These are phyloP conservation scores for Lachnellula hyalina DNA, from an alignment of 2,329 filamentous ascomycete species.

Conservation along the genomic window DNA sequence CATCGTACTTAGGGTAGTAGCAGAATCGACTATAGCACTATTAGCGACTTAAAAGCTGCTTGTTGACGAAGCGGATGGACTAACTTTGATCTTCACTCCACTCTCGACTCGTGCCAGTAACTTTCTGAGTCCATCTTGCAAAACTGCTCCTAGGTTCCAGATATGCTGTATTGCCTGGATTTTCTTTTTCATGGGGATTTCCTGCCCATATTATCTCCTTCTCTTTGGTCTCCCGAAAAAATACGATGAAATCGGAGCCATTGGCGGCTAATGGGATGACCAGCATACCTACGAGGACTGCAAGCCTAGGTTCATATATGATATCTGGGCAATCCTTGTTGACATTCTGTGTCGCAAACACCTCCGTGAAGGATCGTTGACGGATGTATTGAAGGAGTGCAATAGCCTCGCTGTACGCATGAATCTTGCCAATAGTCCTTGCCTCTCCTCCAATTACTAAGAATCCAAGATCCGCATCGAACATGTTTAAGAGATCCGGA, in stretches of 20 bases:
- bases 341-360: conserved; percentile 15
- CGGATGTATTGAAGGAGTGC: conserved; percentile 19
- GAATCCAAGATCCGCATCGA: conserved; percentile 21
- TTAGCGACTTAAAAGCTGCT: neutral
- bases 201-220: conserved; percentile 22
- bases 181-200: conserved; percentile 19
- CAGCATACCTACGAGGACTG: conserved; percentile 15
- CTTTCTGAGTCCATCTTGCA: conserved; percentile 18
- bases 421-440: conserved; percentile 19
- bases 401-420: conserved; percentile 20
- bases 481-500: conserved; percentile 18
- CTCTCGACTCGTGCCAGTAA: conserved; percentile 18
- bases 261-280: conserved; percentile 16
- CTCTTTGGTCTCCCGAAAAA: conserved; percentile 19
- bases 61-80: neutral
- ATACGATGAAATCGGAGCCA: conserved; percentile 20
- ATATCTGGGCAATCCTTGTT: conserved; percentile 17
- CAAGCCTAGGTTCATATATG: conserved; percentile 3
- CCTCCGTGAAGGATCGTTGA: conserved; percentile 8
- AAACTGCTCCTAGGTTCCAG: conserved; percentile 20
- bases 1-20: conserved; percentile 16
- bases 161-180: conserved; percentile 9
- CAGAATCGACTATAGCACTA: conserved; percentile 15
- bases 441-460: conserved; percentile 20
- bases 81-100: conserved; percentile 23